Percentiles rank a stretch among this genome's conserved stretches.
Conservation (phyloP, 2,329 filamentous ascomycete genomes). For the Pseudogymnoascus sp. region DNA sequence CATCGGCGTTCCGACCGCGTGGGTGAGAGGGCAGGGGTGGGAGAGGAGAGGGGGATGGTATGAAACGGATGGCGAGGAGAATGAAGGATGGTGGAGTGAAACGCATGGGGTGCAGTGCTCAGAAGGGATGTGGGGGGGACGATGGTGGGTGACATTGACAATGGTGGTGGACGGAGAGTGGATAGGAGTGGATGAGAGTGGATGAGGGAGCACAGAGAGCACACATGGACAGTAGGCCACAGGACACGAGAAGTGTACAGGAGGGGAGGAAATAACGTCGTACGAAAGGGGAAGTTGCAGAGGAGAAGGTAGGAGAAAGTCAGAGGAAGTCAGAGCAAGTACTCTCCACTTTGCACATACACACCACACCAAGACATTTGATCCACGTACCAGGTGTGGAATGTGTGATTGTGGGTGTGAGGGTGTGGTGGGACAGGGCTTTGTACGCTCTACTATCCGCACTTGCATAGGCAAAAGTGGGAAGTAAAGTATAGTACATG, state of each 20-base stretch:
- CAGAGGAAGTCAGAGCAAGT: too few relatives aligned
- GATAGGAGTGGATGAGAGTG: neutral
- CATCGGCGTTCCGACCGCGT: neutral
- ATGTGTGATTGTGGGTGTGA: neutral
- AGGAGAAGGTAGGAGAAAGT: too few relatives aligned
- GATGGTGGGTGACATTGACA: neutral
- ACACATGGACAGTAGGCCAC: neutral
- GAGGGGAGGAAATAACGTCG: neutral
- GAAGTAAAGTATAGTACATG: neutral
- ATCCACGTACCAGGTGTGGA: neutral
- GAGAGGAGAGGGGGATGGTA: neutral
- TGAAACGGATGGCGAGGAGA: neutral
- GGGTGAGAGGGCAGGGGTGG: neutral
- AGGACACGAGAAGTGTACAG: neutral
- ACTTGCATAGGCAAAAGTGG: neutral
- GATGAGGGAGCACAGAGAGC: neutral
- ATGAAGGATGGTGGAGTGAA: neutral
- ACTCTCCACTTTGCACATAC: neutral
- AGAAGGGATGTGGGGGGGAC: neutral
- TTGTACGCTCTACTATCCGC: neutral
- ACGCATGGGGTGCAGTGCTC: neutral
- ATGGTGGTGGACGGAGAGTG: neutral
- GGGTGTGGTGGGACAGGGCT: neutral
- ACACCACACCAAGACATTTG: neutral
- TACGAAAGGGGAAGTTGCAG: neutral